Percentiles rank a stretch among this genome's conserved stretches.
Conservation (phyloP, 2,329 filamentous ascomycete species). For the Aspergillus ibericus region DNA sequence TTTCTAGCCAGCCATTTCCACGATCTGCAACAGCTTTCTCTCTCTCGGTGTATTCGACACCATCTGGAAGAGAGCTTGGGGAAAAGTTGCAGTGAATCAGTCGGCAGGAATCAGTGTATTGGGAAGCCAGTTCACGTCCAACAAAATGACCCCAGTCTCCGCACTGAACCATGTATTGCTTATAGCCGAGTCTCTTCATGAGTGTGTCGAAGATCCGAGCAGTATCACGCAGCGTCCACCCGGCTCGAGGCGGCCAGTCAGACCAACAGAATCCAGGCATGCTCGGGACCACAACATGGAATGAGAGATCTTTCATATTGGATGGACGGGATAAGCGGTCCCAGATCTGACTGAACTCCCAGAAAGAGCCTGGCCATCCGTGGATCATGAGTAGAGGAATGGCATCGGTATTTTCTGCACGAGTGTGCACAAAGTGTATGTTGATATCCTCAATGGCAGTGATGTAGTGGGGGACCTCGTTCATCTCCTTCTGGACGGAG, state of each 20-base stretch:
- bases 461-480: background rate
- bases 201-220: conserved; percentile 7
- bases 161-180: conserved; percentile 7
- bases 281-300: conserved; percentile 12
- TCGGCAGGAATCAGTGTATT: conserved; percentile 2
- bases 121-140: conserved; percentile 4
- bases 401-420: background rate
- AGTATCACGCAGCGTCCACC: conserved; percentile 9
- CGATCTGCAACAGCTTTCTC: background rate
- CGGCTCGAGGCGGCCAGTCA: background rate
- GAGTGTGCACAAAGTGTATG: conserved; percentile 8
- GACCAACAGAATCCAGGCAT: conserved; percentile 14
- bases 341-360: conserved; percentile 8
- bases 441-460: conserved; percentile 2
- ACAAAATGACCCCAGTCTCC: conserved; percentile 13
- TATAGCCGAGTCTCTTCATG: conserved; percentile 7
- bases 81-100: conserved; percentile 9
- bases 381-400: conserved; percentile 11
- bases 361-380: conserved; percentile 15
- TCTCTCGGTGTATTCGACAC: background rate
- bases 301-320: background rate
- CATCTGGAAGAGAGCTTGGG: background rate
- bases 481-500: conserved; percentile 1
- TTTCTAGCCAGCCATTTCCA: conserved; percentile 5
- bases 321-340: conserved; percentile 1